Evolutionary conservation across 169 alveolate genomes (phyloP).

Genomic region (Eimeria necatrix): DNA sequence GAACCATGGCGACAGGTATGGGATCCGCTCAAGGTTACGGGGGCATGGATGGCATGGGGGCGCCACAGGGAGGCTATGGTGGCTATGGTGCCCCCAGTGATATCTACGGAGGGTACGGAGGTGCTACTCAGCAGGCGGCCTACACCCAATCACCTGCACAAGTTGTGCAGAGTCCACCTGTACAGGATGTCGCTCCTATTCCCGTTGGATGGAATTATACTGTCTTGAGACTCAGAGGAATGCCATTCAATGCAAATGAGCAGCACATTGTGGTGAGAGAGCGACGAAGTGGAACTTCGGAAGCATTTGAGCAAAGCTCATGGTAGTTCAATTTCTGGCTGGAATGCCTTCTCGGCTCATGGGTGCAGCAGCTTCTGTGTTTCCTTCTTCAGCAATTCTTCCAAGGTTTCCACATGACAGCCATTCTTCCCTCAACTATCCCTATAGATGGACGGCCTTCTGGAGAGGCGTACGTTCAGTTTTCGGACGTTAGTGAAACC

Average conservation of each 20-base stretch:
- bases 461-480: constrained; percentile 85
- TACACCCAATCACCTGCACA: constrained; percentile 58
- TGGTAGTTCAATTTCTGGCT: too few species aligned
- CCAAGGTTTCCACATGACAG: constrained; percentile 83
- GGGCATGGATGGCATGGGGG: constrained; percentile 69
- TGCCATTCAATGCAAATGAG: constrained; percentile 86
- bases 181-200: constrained; percentile 66
- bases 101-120: constrained; percentile 72
- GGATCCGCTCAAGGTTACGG: constrained; percentile 64
- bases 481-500: constrained; percentile 81
- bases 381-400: constrained; percentile 78
- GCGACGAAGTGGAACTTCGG: not conserved
- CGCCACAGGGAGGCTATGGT: constrained; percentile 69
- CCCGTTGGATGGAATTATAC: constrained; percentile 75
- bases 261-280: constrained; percentile 83
- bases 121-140: constrained; percentile 49
- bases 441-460: constrained; percentile 85
- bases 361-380: not conserved
- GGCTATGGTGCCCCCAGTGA: constrained; percentile 63
- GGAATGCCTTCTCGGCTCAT: too few species aligned
- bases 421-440: constrained; percentile 82
- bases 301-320: not conserved
- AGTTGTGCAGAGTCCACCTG: constrained; percentile 69
- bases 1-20: constrained; percentile 62
- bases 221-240: constrained; percentile 85